phyloP scores from a whole-genome alignment of 2,329 filamentous ascomycete species.

The Pseudogymnoascus sp. region DNA sequence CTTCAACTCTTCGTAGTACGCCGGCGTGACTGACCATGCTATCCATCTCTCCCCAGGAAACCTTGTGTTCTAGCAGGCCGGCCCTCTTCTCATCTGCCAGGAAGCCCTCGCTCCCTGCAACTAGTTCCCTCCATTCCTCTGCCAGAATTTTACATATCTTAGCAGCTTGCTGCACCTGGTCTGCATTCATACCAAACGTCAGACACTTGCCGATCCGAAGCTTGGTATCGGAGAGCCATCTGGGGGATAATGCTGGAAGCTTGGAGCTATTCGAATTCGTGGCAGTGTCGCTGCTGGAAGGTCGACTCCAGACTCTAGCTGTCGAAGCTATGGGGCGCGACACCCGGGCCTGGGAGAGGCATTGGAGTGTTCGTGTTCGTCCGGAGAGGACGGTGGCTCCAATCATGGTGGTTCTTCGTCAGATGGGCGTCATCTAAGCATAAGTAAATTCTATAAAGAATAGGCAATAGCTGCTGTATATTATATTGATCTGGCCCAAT shows the following conservation, averaged over 20 bases:
- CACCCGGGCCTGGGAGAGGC: neutral
- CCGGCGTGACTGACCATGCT: conserved; percentile 41
- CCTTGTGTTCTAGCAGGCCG: conserved; percentile 56
- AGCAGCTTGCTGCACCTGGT: conserved; percentile 51
- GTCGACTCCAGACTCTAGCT: neutral
- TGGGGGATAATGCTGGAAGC: conserved; percentile 35
- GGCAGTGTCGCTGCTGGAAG: neutral
- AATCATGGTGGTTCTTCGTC: neutral
- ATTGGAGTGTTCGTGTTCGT: conserved; percentile 2
- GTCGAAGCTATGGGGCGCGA: neutral
- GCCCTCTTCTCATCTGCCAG: conserved; percentile 54
- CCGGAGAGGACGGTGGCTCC: neutral
- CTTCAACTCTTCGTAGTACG: conserved; percentile 8
- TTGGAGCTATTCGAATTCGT: neutral
- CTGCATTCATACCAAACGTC: conserved; percentile 57
- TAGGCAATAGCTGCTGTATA: neutral
- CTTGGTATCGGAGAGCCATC: conserved; percentile 65
- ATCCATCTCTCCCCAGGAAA: conserved; percentile 83
- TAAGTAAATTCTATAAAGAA: neutral
- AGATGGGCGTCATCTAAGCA: neutral
- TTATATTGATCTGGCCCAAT: neutral
- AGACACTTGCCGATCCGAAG: conserved; percentile 65
- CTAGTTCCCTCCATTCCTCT: conserved; percentile 61
- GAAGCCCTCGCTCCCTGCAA: conserved; percentile 70
- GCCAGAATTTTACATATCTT: conserved; percentile 52